Base-by-base conservation (phyloP, 2,329 filamentous ascomycete species). In the Sporothrix humicola region DNA sequence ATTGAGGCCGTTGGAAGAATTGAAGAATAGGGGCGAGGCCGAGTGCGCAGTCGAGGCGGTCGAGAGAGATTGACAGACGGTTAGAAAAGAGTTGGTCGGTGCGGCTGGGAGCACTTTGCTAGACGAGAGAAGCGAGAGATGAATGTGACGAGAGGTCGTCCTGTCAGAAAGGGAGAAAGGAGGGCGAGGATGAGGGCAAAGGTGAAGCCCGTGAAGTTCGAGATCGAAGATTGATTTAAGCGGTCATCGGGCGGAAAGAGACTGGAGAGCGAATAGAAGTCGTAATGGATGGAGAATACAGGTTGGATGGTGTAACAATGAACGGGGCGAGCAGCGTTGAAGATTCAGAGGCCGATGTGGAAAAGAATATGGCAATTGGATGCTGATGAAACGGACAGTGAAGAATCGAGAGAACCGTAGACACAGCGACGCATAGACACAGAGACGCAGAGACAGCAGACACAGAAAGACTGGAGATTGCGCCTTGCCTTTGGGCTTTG, bases 381-480 rank as follows among this genome's bases (percentile, higher is more conserved):
- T 56, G 52, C 20, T 26, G 52, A 46, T 48, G 61, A 66, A 44
- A 48, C 61, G 44, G 23, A 50, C 9, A 31, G 50, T 20, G 15
- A 20, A 73, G 48, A 50, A 12, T 9, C 9, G 23, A 63, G 31
- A n/a, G 37, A 44, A 20, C 13, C 6, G 58, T 23, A 50, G n/a
- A 23, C 17, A 7, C 3, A 37, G 48, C n/a, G 50, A 68, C 20
- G 26, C 46, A 17, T 54, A 37, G 37, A 71, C 9, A 31, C 20
- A 20, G 44, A 6, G 26, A 37, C 56, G 52, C 26, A 56, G n/a
- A 37, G 2, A 12, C 59, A 42, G 71, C 26, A 56, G n/a, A 37
- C 31, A 12, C 59, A 42, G 71, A 56, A 31, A 37, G 20, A 15
- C 46, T 52, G 44, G 69, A 72, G 73, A 72, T 72, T 69, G 73